Conservation (phyloP, 345 rosid species). For the Lumnitzera littorea region DNA sequence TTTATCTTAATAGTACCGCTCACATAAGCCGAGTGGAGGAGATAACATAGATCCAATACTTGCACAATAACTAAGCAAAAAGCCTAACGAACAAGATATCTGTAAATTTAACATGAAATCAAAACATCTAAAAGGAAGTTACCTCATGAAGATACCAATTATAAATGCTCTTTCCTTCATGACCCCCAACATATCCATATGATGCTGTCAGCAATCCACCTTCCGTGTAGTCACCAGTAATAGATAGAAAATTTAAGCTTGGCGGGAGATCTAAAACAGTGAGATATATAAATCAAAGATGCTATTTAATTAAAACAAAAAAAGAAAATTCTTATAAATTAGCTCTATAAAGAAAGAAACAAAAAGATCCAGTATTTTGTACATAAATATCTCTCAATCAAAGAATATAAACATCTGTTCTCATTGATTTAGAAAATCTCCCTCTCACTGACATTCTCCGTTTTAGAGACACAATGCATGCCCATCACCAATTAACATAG, state of each 20-base stretch:
- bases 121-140: conserved; percentile 8
- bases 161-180: conserved; percentile 84
- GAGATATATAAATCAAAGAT: conserved; percentile 9
- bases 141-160: conserved; percentile 95
- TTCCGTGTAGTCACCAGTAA: conserved; percentile 80
- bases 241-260: conserved; percentile 85
- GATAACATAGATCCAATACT: no score
- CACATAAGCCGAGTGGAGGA: no score
- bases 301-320: background rate
- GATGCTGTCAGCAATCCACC: conserved; percentile 88
- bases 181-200: conserved; percentile 94
- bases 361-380: no score
- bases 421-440: background rate
- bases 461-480: no score
- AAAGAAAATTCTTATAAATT: background rate
- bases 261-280: conserved; percentile 79
- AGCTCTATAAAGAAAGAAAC: no score
- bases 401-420: background rate
- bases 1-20: no score
- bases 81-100: no score
- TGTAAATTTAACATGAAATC: no score
- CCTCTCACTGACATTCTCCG: no score
- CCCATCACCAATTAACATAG: no score
- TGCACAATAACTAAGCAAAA: no score
- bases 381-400: background rate